Evolutionary conservation across 805 yeast species (phyloP).

Genomic region (Kodamaea jinghongensis): DNA sequence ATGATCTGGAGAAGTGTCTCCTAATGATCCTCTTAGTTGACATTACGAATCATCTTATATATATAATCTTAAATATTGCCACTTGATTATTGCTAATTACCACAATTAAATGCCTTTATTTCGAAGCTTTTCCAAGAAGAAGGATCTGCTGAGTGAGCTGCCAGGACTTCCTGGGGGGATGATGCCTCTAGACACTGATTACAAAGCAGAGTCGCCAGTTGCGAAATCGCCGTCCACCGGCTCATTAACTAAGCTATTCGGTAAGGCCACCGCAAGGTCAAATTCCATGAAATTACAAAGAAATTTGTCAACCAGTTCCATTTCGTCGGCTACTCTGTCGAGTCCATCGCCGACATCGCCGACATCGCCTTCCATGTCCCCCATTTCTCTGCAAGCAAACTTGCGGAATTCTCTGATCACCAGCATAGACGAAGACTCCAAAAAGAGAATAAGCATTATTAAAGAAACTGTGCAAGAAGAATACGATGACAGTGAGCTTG

Average conservation of each 20-base stretch:
- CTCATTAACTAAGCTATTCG: constrained; percentile 3
- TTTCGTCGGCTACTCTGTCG: constrained; percentile 1
- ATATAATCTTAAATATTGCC: too few species aligned
- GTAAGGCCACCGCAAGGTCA: constrained; percentile 11
- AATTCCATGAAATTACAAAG: constrained; percentile 9
- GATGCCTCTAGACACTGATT: not conserved
- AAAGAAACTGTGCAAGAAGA: constrained; percentile 20
- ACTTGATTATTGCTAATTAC: not conserved
- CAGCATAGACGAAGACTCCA: not conserved
- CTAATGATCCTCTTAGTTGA: too few species aligned
- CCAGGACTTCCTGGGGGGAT: too few species aligned
- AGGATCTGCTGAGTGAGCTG: constrained; percentile 4
- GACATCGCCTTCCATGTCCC: not conserved
- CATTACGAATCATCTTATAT: too few species aligned
- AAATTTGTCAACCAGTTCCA: not conserved
- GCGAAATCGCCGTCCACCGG: not conserved
- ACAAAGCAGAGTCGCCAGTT: not conserved
- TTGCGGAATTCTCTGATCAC: constrained; percentile 3
- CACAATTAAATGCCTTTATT: constrained; percentile 11
- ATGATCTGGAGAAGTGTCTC: too few species aligned
- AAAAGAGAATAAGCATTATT: constrained; percentile 27
- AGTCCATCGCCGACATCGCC: not conserved
- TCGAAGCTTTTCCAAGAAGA: constrained; percentile 12
- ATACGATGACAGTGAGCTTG: constrained; percentile 1
- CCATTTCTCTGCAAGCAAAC: constrained; percentile 2